Evolutionary conservation across 257 asterid species (phyloP), one percentile per base, ranked within the genome.

Genomic region (Datura wrightii): DNA sequence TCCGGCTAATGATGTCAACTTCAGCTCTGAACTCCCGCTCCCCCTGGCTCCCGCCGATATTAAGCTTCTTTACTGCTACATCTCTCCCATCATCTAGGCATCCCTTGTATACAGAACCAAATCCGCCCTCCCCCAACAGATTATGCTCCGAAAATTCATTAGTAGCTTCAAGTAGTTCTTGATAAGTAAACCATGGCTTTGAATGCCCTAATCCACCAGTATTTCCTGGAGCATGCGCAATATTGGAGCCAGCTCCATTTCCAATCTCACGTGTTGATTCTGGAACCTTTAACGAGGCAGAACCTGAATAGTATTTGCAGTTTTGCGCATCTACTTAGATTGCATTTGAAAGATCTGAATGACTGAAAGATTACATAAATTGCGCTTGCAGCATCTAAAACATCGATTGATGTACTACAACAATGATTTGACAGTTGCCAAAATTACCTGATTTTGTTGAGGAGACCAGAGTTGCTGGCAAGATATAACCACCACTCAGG

Each of bases 11-110:
- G 82, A 90, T 97, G 89, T 97, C 99, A 6, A 95, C 99, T 92
- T 97, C 99, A 10, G 99, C 88, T 92, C 92, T 91, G 88, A 97
- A 97, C 89, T 97, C 99, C 83, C 98, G 88, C 86, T 97, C 99
- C 69, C 98, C 98, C 86, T 97, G 98, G 10, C 95, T 90, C 48
- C 98, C 98, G 80, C 91, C 94, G 59, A 82, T 87, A 85, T 94
- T 90, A 58, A 97, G 89, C 89, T 91, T 93, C 92, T 97, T 97
- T 84, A 97, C 94, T 41, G 99, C 99, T 16, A 97, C 92, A 84
- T 84, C 97, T 87, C 92, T 91, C 63, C 98, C 97, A 89, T 97
- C 97, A 62, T 58, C 87, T 82, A 95, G 91, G 59, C 2, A 69
- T 79, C 99, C 99, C 92, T 91, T 97, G 89, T 93, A 97, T 71